Conservation (phyloP, 2,329 filamentous ascomycete genomes). For the Xylaria sp. region DNA sequence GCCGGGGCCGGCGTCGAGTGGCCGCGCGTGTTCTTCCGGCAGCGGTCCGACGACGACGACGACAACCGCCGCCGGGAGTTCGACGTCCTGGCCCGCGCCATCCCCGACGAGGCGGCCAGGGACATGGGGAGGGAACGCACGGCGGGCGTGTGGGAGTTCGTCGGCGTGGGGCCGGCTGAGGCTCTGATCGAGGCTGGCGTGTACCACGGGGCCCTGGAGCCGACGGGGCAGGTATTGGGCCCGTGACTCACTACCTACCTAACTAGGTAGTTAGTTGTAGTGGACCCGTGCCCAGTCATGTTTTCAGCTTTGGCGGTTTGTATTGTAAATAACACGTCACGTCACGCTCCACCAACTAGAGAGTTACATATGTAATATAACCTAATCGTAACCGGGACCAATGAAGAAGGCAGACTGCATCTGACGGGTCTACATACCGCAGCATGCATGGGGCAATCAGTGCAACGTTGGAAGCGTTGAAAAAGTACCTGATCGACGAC, state of each 20-base stretch:
- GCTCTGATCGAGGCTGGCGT: slow-evolving; percentile 21
- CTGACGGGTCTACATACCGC: too few relatives aligned
- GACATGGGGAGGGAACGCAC: slow-evolving; percentile 17
- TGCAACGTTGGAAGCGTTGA: not conserved
- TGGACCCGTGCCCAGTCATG: too few relatives aligned
- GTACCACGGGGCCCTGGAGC: slow-evolving; percentile 19
- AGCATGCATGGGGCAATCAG: not conserved
- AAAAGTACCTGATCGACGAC: too few relatives aligned
- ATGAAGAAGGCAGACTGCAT: not conserved
- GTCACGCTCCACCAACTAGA: not conserved
- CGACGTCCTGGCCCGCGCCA: slow-evolving; percentile 19
- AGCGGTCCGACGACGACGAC: not conserved
- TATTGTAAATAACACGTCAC: too few relatives aligned
- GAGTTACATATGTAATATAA: not conserved
- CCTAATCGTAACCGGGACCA: not conserved
- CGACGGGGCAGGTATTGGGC: slow-evolving; percentile 15
- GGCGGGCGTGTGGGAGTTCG: slow-evolving; percentile 28
- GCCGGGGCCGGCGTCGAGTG: slow-evolving; percentile 20
- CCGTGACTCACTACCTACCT: not conserved
- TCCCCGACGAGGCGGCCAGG: slow-evolving; percentile 19
- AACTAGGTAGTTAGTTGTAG: too few relatives aligned
- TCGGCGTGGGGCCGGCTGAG: slow-evolving; percentile 25
- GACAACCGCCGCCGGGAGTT: slow-evolving; percentile 22
- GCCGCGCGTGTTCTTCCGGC: slow-evolving; percentile 30
- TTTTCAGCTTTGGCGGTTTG: too few relatives aligned